phyloP scores from a whole-genome alignment of 495 filamentous ascomycete genomes.

The Cercophora samala region DNA sequence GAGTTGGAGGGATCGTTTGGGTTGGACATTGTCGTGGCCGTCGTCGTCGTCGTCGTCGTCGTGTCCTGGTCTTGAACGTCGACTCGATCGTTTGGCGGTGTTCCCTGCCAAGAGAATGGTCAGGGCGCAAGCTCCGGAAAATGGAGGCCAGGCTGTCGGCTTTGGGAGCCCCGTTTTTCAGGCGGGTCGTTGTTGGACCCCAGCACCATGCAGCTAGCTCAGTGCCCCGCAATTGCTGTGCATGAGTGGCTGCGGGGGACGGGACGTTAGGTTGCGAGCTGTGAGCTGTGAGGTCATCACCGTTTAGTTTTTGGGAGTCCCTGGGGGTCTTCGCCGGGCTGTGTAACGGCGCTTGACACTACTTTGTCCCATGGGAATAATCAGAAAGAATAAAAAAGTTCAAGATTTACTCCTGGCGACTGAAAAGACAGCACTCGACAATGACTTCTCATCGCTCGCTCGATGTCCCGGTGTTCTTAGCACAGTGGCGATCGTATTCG shows the following conservation, averaged over 20 bases:
- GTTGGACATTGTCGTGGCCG: slow-evolving; percentile 7
- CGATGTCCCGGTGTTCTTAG: not conserved
- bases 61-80: not conserved
- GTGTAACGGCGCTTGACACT: not conserved
- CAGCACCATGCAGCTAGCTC: not conserved
- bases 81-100: not conserved
- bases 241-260: slow-evolving; percentile 1
- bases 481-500: not conserved
- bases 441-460: not conserved
- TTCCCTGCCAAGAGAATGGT: not conserved
- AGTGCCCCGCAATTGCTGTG: not conserved
- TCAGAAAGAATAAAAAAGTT: not conserved
- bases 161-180: not conserved
- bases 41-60: not conserved
- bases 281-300: not conserved
- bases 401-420: not conserved
- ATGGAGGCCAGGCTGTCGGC: not conserved
- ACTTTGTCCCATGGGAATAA: too few species aligned
- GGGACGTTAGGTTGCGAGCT: not conserved
- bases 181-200: not conserved
- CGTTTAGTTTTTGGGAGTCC: not conserved
- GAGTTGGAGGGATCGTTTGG: slow-evolving; percentile 26
- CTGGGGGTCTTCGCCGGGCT: too few species aligned
- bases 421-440: not conserved
- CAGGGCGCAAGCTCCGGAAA: slow-evolving; percentile 1